phyloP scores from a whole-genome alignment of 2,329 filamentous ascomycete species.

The Monosporascus sp. region DNA sequence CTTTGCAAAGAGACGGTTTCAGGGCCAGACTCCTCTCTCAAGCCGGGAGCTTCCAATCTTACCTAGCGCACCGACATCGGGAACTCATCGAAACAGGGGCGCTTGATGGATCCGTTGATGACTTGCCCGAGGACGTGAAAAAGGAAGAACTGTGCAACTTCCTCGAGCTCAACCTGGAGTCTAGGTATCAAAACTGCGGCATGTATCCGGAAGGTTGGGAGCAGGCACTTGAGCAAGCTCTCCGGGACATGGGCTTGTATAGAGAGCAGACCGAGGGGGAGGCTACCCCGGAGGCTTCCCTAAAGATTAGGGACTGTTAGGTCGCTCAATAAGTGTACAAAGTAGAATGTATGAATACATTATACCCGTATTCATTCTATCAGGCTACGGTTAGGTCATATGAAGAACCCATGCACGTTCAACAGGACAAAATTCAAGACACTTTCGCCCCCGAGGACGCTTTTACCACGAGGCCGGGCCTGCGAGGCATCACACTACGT shows the following conservation, averaged over 20 bases:
- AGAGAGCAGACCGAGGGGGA: background rate
- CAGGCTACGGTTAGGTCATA: background rate
- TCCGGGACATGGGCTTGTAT: background rate
- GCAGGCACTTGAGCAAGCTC: background rate
- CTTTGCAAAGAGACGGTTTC: constrained; percentile 16
- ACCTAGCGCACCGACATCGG: constrained; percentile 24
- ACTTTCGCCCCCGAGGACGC: too few relatives aligned
- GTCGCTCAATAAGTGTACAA: background rate
- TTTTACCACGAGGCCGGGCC: too few relatives aligned
- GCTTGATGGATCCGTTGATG: constrained; percentile 21
- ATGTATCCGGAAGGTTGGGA: background rate
- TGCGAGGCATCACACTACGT: too few relatives aligned
- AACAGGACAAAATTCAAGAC: too few relatives aligned
- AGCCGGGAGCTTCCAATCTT: constrained; percentile 37
- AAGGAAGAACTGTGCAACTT: constrained; percentile 38
- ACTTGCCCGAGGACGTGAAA: constrained; percentile 31
- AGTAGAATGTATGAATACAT: background rate
- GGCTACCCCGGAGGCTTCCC: background rate
- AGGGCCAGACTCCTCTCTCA: constrained; percentile 36
- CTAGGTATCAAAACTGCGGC: constrained; percentile 1
- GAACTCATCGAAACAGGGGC: constrained; percentile 21
- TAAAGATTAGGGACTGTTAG: too few relatives aligned
- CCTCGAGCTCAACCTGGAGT: constrained; percentile 34
- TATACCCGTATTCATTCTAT: background rate
- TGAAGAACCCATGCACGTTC: too few relatives aligned